Base-by-base conservation (phyloP, 2,329 filamentous ascomycete species). In the Colletotrichum scovillei region DNA sequence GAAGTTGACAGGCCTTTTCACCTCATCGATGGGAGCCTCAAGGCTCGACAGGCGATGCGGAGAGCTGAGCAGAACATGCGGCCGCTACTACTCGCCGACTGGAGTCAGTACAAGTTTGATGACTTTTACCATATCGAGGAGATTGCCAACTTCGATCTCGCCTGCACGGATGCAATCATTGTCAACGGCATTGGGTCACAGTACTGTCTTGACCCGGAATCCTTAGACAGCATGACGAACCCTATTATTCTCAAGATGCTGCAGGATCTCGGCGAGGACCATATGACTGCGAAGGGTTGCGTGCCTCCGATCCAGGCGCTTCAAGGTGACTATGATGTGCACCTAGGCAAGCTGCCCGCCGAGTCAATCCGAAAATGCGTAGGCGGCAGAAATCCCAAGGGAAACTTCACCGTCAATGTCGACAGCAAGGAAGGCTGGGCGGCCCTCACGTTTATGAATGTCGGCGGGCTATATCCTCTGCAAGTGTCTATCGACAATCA, bases 401-500 rank as follows among this genome's bases (percentile, higher is more conserved):
- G 66, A 12, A 69, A 69, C 32, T 69, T 69, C n/a, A 69, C 67
- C 0, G 22, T 64, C 28, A 7, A 9, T 8, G 67, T 65, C 1
- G 35, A 64, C n/a, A 35, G 38, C 4, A 28, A 11, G 2, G 0
- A 26, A 26, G 67, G 67, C 52, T 65, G 67, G 66, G 49, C 32
- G 0, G 66, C 59, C 0, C 59, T 69, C 0, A 57, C 67, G 0
- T 65, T 69, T 7, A 22, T 65, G n/a, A 64, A 65, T 2, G 60
- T 69, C 1, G 67, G 67, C 9, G 60, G 59, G 6, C n/a, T 69
- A 4, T 64, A 65, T 22, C 67, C 60, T 3, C 4, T 65, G 28
- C 80, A 57, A 46, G 69, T 85, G 30, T 82, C 82, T 5, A 84
- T 87, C 35, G 85, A 86, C 73, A 80, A 83, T 58, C 84, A 86